Conservation (phyloP, 1,284 basidiomycete species). For the Rhodofomes roseus region DNA sequence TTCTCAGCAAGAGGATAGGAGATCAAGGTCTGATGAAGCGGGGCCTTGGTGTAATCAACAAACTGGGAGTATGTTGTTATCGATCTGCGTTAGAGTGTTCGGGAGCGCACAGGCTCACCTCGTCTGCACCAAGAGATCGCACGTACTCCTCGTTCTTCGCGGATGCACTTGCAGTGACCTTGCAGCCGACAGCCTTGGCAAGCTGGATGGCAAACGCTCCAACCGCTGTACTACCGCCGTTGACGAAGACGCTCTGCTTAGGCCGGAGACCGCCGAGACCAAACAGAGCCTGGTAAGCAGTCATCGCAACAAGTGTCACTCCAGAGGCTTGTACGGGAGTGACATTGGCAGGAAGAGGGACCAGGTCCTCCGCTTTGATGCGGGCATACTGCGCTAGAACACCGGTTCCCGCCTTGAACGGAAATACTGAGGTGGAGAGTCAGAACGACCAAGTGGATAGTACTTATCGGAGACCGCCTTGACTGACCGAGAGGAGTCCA, state of each 20-base stretch:
- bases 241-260: slow-evolving; percentile 21
- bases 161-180: slow-evolving; percentile 22
- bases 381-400: slow-evolving; percentile 19
- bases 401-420: slow-evolving; percentile 11
- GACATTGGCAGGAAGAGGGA: slow-evolving; percentile 14
- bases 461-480: background rate
- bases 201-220: slow-evolving; percentile 23
- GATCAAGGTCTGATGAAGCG: slow-evolving; percentile 3
- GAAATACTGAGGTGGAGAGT: slow-evolving; percentile 1
- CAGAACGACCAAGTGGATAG: background rate
- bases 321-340: slow-evolving; percentile 19
- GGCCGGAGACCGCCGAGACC: slow-evolving; percentile 13
- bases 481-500: slow-evolving; percentile 36
- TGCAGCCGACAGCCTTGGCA: slow-evolving; percentile 25
- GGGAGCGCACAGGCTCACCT: slow-evolving; percentile 11
- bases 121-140: slow-evolving; percentile 23
- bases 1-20: slow-evolving; percentile 33
- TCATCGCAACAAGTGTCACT: slow-evolving; percentile 13
- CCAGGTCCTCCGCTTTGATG: slow-evolving; percentile 9
- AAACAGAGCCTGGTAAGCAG: slow-evolving; percentile 19
- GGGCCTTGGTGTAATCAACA: slow-evolving; percentile 45
- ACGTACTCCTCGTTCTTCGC: slow-evolving; percentile 27
- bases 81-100: background rate
- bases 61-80: slow-evolving; percentile 29
- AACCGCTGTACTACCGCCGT: slow-evolving; percentile 22